phyloP scores from a whole-genome alignment of 306 rosid genomes.

The Quercus agrifolia region DNA sequence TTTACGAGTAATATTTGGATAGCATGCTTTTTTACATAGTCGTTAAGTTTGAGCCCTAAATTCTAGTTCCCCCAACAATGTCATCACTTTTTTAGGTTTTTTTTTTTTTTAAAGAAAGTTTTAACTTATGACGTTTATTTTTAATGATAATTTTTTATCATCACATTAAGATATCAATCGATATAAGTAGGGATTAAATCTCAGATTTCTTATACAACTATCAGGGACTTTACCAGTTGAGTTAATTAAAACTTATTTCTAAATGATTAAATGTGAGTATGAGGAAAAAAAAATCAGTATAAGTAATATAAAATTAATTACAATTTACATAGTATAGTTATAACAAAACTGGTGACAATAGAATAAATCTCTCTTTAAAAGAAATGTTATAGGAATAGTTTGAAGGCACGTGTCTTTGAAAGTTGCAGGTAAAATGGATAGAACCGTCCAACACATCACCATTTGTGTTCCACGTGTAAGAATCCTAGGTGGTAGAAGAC shows the following conservation, averaged over 20 bases:
- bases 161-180: accelerated
- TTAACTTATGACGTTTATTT: accelerated
- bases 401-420: conserved; percentile 31
- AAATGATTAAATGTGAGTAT: too few relatives aligned
- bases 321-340: too few relatives aligned
- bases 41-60: too few relatives aligned
- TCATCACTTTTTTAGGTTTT: too few relatives aligned
- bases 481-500: conserved; percentile 19
- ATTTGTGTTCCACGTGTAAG: conserved; percentile 3
- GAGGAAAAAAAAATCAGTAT: too few relatives aligned
- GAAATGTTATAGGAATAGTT: not conserved
- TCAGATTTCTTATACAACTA: accelerated
- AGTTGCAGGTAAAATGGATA: conserved; percentile 6
- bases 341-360: too few relatives aligned
- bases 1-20: too few relatives aligned
- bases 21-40: too few relatives aligned
- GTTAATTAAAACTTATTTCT: accelerated
- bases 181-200: accelerated
- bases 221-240: accelerated
- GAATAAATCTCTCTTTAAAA: too few relatives aligned
- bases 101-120: too few relatives aligned
- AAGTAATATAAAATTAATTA: too few relatives aligned
- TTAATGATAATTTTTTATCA: accelerated
- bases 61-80: too few relatives aligned
- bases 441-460: conserved; percentile 16